Evolutionary conservation across 345 rosid genomes (phyloP), one percentile per base, ranked within the genome.

Genomic region (Melastoma malabathricum): DNA sequence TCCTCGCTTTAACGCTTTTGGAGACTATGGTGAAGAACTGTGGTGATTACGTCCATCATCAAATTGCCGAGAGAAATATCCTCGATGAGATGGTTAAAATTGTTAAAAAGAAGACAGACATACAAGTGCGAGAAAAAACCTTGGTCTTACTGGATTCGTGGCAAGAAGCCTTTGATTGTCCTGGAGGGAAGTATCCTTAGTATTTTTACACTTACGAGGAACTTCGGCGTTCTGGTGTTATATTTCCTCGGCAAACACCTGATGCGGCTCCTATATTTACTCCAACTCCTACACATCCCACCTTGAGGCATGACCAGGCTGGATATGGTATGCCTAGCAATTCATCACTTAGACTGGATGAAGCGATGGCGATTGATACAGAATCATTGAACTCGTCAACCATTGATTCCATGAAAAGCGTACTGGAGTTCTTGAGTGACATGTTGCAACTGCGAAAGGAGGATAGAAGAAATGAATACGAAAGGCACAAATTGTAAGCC

Each of bases 141-240:
- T 67, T 93, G 76, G 75, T 63, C 52, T 65, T 93, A 73, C 56
- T 93, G 69, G 94, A 93, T 61, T 78, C 97, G 53, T 93, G 99
- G 99, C 94, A 85, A 67, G 90, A 76, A 70, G 97, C 97, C 62
- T 93, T 93, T 78, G 97, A 97, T n/a, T 97, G 94, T 59, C 84
- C 86, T 1, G 82, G 83, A 64, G 89, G 94, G 47, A 93, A 79
- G 64, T 64, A 79, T 58, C 80, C 99, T 41, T 94, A 88, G 58
- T 93, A 85, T 70, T 93, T 79, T 62, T 84, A 72, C 72, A 92
- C 97, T 29, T 93, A 78, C 45, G 94, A 85, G 57, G 99, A 93
- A 57, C 76, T 93, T 59, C 75, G 89, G 80, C 89, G 81, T 43
- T 73, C 82, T 51, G 97, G 99, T 59, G 77, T 93, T 53, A 70